Evolutionary conservation across 208 protist species (phyloP).

Genomic region (Leishmania mexicana): DNA sequence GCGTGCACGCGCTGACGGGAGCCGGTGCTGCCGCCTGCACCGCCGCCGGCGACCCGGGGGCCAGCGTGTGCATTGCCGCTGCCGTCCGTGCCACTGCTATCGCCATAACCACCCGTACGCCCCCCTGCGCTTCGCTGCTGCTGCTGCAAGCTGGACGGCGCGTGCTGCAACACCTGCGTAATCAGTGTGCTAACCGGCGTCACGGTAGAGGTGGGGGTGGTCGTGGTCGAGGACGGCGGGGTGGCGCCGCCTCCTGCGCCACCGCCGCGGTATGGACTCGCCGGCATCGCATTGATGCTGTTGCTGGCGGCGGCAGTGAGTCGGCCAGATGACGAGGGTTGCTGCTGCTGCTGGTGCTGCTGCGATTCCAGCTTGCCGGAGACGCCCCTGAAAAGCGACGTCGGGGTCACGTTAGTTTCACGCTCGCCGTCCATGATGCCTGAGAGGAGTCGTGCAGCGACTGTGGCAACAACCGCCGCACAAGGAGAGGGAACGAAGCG

Average conservation of each 20-base stretch:
- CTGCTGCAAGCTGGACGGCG: constrained; percentile 1
- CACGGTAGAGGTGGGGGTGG: constrained; percentile 2
- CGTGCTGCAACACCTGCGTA: constrained; percentile 23
- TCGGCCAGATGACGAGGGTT: background rate
- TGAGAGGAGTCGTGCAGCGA: background rate
- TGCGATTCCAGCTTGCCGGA: constrained; percentile 50
- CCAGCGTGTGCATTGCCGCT: constrained; percentile 3
- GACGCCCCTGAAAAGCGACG: constrained; percentile 60
- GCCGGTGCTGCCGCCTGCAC: background rate
- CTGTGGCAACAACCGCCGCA: background rate
- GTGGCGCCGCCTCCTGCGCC: constrained; percentile 4
- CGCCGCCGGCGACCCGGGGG: constrained; percentile 7
- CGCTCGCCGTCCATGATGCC: constrained; percentile 30
- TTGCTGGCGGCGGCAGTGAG: background rate
- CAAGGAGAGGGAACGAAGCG: background rate
- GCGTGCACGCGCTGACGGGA: constrained; percentile 45
- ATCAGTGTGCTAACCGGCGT: constrained; percentile 16
- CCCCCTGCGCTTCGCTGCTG: constrained; percentile 6
- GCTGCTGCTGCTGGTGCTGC: constrained; percentile 25
- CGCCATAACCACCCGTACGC: constrained; percentile 12
- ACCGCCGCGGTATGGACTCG: background rate
- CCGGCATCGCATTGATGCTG: constrained; percentile 1
- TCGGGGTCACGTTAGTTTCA: constrained; percentile 30
- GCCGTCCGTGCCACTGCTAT: constrained; percentile 8
- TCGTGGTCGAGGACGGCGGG: constrained; percentile 12